Conservation (phyloP, 495 filamentous ascomycete species). For the Haplographium delicatum region DNA sequence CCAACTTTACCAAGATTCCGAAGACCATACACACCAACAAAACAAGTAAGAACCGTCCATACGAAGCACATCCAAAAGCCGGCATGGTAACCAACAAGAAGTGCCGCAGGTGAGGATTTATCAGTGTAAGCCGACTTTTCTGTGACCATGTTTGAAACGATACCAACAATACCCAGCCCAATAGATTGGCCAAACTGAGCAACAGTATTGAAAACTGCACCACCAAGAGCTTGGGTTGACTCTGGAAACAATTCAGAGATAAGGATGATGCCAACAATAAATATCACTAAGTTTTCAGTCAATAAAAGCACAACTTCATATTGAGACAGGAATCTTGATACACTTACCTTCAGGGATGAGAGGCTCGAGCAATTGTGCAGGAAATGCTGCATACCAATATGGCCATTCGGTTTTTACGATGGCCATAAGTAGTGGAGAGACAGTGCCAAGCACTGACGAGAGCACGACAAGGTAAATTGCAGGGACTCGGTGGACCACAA, state of each 20-base stretch:
- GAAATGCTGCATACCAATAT: slow-evolving; percentile 58
- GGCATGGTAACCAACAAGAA: slow-evolving; percentile 54
- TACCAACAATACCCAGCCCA: slow-evolving; percentile 50
- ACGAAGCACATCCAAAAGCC: slow-evolving; percentile 57
- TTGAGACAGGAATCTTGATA: too few relatives aligned
- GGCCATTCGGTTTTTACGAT: slow-evolving; percentile 35
- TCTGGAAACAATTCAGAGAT: slow-evolving; percentile 51
- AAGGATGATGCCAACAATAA: slow-evolving; percentile 55
- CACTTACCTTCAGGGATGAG: slow-evolving; percentile 50
- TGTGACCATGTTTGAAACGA: slow-evolving; percentile 49
- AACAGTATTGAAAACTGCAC: slow-evolving; percentile 60
- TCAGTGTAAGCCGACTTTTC: slow-evolving; percentile 1
- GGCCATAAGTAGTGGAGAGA: slow-evolving; percentile 50
- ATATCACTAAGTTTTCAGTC: too few relatives aligned
- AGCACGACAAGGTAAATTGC: slow-evolving; percentile 42
- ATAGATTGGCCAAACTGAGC: slow-evolving; percentile 55
- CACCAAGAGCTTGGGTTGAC: slow-evolving; percentile 54
- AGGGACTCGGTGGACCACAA: slow-evolving; percentile 47
- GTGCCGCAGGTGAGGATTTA: neutral
- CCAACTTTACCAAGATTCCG: slow-evolving; percentile 48
- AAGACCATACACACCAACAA: slow-evolving; percentile 42
- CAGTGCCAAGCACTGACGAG: slow-evolving; percentile 38
- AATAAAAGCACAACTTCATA: too few relatives aligned
- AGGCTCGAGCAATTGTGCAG: slow-evolving; percentile 44
- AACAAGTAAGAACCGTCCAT: slow-evolving; percentile 35